Conservation (phyloP, 768 basidiomycete genomes). For the Leccinum subgranulosum region DNA sequence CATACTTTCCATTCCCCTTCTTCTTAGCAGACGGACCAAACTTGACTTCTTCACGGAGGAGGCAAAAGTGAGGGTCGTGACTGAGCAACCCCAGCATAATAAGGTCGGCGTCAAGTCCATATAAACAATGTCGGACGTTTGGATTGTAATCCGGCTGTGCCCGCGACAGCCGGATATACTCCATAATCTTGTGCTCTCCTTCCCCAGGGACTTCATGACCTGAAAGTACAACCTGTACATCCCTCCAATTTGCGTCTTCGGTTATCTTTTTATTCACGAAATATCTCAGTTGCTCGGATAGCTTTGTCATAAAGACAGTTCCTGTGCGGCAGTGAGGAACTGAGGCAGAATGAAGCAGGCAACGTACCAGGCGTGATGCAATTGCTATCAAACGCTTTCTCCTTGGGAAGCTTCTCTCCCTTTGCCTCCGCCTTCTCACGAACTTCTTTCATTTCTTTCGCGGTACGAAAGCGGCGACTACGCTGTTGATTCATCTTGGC, state of each 20-base stretch:
- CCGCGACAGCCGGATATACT: slow-evolving; percentile 92
- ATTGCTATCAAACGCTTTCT: slow-evolving; percentile 97
- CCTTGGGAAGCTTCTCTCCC: slow-evolving; percentile 87
- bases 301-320: slow-evolving; percentile 90
- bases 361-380: slow-evolving; percentile 93
- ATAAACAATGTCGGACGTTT: slow-evolving; percentile 95
- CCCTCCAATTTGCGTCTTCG: slow-evolving; percentile 94
- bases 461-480: slow-evolving; percentile 88
- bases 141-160: slow-evolving; percentile 97
- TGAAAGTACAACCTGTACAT: slow-evolving; percentile 88
- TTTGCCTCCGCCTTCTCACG: slow-evolving; percentile 83
- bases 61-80: slow-evolving; percentile 98
- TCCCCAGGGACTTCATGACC: slow-evolving; percentile 99
- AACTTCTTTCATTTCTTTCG: slow-evolving; percentile 86
- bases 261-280: slow-evolving; percentile 98
- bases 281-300: slow-evolving; percentile 92
- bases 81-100: slow-evolving; percentile 97
- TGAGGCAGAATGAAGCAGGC: neutral
- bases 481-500: slow-evolving; percentile 99
- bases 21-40: slow-evolving; percentile 81
- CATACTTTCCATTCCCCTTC: slow-evolving; percentile 60
- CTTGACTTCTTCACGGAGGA: slow-evolving; percentile 96
- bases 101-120: slow-evolving; percentile 96
- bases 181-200: slow-evolving; percentile 99
- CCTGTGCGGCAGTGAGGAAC: slow-evolving; percentile 41